Base-by-base conservation (phyloP, 139 green algal species). In the Coccomyxa sp. region DNA sequence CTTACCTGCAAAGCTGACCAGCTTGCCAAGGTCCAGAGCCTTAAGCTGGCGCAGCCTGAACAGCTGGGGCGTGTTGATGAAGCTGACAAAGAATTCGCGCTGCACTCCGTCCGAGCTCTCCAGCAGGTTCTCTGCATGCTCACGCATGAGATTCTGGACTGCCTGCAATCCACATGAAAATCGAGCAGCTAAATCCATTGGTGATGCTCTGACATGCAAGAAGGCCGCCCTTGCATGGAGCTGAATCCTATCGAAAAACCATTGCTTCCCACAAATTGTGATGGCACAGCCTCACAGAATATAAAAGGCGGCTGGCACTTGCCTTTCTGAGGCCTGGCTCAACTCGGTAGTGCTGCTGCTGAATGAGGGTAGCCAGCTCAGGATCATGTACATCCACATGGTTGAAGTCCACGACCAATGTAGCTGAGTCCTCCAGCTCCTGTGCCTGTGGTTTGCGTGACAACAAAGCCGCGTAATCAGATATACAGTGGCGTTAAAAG, bases 31-130 rank as follows among this genome's bases (percentile, higher is more conserved):
- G 87, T 80, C 23, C 10, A 67, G 60, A 32, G 82, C 79, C 57
- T 81, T 86, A 9, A 90, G 79, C 77, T 93, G 86, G 17, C 91
- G 81, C 78, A 96, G 88, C 60, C 77, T 81, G 59, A 92, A 89
- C 14, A 89, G 77, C 67, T 78, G 67, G 45, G 84, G 85, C 76
- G 97, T 82, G 87, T 95, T 95, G 81, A 90, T 94, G 83, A 99
- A 94, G 25, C 84, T 88, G 14, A 98, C 81, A 85, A 93, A 98
- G 83, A 97, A 98, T 85, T 98, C 94, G 85, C 94, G 95, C 31
- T 94, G 89, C 25, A 68, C 58, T 32, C 87, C 59, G 27, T 90
- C 83, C 59, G 93, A 90, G 27, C 88, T 86, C 75, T 90, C 68
- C 10, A 89, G 85, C 51, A 91, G 92, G 23, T 90, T 86, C 17